These are phyloP conservation scores for Corynascus novoguineensis DNA, from an alignment of 495 filamentous ascomycete species.

Conservation along the genomic window DNA sequence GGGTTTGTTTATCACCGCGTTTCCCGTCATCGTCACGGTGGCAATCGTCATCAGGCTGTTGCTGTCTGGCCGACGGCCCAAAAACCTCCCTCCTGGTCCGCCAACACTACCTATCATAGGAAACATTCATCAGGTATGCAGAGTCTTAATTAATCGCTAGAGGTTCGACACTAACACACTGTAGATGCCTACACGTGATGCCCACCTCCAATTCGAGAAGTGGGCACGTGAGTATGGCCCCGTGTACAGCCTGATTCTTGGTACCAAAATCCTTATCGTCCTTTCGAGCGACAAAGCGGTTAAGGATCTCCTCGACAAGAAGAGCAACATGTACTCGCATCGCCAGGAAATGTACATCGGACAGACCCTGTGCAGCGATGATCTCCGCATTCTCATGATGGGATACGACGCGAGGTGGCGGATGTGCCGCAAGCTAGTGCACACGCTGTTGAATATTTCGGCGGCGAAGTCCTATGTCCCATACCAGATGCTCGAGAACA, in stretches of 20 bases:
- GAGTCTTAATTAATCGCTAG: neutral
- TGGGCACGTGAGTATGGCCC: slow-evolving; percentile 39
- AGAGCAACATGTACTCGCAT: slow-evolving; percentile 35
- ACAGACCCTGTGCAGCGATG: slow-evolving; percentile 31
- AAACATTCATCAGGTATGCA: slow-evolving; percentile 31
- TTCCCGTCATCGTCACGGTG: slow-evolving; percentile 25
- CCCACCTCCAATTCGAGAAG: slow-evolving; percentile 35
- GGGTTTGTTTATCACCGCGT: slow-evolving; percentile 17
- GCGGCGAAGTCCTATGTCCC: slow-evolving; percentile 42
- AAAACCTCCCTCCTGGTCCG: slow-evolving; percentile 31
- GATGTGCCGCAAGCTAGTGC: slow-evolving; percentile 39
- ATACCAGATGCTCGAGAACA: slow-evolving; percentile 50
- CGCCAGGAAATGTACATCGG: slow-evolving; percentile 34
- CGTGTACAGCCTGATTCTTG: slow-evolving; percentile 38
- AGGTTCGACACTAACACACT: neutral
- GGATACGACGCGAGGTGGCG: slow-evolving; percentile 38
- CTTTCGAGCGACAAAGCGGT: slow-evolving; percentile 33
- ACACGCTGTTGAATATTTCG: slow-evolving; percentile 42
- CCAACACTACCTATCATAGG: slow-evolving; percentile 34
- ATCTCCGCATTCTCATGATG: slow-evolving; percentile 34
- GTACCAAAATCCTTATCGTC: slow-evolving; percentile 34
- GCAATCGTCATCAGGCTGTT: slow-evolving; percentile 26
- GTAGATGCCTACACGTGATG: slow-evolving; percentile 29
- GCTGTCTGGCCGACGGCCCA: slow-evolving; percentile 27
- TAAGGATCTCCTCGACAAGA: slow-evolving; percentile 38